phyloP scores from a whole-genome alignment of 140 eudicot genomes.

The Artemisia princeps region DNA sequence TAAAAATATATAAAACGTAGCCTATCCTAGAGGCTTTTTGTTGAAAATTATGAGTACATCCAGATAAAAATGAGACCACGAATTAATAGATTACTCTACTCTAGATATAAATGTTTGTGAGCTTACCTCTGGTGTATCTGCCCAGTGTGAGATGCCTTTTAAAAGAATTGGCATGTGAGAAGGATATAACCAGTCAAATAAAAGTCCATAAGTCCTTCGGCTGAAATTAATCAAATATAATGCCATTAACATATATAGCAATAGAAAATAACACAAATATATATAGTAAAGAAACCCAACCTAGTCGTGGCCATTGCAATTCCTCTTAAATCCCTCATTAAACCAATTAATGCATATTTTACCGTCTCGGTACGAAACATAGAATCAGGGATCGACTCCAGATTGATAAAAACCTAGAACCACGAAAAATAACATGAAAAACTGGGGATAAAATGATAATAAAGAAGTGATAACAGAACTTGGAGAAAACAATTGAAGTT shows the following conservation, averaged over 20 bases:
- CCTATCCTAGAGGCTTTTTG: too few relatives aligned
- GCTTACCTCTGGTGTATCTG: slow-evolving; percentile 87
- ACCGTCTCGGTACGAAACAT: slow-evolving; percentile 72
- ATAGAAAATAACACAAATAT: neutral
- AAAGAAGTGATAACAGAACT: neutral
- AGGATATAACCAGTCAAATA: slow-evolving; percentile 96
- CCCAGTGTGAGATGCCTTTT: slow-evolving; percentile 86
- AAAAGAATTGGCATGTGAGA: slow-evolving; percentile 79
- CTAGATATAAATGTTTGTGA: neutral
- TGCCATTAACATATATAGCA: slow-evolving; percentile 5
- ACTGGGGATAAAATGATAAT: neutral
- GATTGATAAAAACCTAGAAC: slow-evolving; percentile 60
- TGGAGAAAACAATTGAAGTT: neutral
- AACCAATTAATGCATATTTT: slow-evolving; percentile 73
- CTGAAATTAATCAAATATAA: slow-evolving; percentile 37
- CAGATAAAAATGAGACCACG: neutral
- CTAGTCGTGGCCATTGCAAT: slow-evolving; percentile 91
- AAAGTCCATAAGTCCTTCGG: slow-evolving; percentile 76
- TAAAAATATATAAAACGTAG: neutral
- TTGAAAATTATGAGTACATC: too few relatives aligned
- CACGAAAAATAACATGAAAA: slow-evolving; percentile 15
- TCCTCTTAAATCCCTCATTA: slow-evolving; percentile 96
- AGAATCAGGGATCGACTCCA: slow-evolving; percentile 69
- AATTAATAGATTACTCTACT: neutral
- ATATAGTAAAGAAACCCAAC: slow-evolving; percentile 32